Percentiles rank a stretch among this genome's conserved stretches.
phyloP scores from a whole-genome alignment of 176 grass and related monocot species.

The Areca catechu region DNA sequence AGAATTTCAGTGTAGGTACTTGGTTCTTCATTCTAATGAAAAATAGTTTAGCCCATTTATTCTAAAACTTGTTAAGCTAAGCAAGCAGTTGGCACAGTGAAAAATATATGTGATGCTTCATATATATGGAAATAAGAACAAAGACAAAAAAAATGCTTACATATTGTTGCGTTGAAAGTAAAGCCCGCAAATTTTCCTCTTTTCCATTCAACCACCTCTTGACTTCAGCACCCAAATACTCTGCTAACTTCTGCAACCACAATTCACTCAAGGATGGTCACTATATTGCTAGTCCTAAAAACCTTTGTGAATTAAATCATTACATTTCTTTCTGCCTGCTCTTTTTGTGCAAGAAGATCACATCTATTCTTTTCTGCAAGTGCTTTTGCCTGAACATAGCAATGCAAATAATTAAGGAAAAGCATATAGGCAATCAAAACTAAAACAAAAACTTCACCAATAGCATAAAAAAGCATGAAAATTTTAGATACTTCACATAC shows the following conservation, averaged over 20 bases:
- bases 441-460: too few relatives aligned
- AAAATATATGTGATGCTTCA: too few relatives aligned
- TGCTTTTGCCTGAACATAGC: constrained; percentile 60
- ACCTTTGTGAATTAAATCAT: constrained; percentile 16
- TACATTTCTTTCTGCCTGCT: constrained; percentile 53
- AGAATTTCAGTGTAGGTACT: too few relatives aligned
- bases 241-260: constrained; percentile 72
- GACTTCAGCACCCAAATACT: constrained; percentile 88
- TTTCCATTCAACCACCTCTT: constrained; percentile 99
- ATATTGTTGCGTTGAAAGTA: constrained; percentile 95
- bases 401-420: neutral
- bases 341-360: constrained; percentile 9
- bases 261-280: constrained; percentile 1
- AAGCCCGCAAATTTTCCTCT: constrained; percentile 95
- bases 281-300: constrained; percentile 2
- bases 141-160: constrained; percentile 36
- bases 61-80: too few relatives aligned
- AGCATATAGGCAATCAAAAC: neutral
- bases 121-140: neutral
- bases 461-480: constrained; percentile 8
- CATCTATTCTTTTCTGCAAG: constrained; percentile 34
- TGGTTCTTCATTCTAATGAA: too few relatives aligned
- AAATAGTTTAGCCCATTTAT: too few relatives aligned
- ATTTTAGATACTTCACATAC: constrained; percentile 23
- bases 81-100: too few relatives aligned